Conservation (phyloP, 148 eudicot genomes). For the Simmondsia chinensis region DNA sequence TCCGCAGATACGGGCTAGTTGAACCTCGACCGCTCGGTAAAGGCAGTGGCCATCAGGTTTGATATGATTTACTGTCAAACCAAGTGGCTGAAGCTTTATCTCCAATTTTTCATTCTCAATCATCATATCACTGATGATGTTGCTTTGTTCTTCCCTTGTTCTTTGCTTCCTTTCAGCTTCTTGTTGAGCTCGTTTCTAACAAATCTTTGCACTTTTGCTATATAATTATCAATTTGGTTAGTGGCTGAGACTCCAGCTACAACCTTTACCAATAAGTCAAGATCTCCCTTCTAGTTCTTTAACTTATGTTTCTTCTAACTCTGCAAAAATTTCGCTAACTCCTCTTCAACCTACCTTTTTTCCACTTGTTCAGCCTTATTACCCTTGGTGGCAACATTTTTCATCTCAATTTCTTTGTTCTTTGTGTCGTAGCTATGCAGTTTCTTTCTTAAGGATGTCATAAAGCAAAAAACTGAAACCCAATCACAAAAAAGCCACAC, state of each 20-base stretch:
- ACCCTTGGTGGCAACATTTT: conserved; percentile 78
- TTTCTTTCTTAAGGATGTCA: conserved; percentile 49
- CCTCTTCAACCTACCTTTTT: conserved; percentile 75
- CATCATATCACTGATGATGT: conserved; percentile 31
- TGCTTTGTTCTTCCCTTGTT: conserved; percentile 65
- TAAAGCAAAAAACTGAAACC: background rate
- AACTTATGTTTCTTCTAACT: conserved; percentile 55
- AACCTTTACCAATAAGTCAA: conserved; percentile 54
- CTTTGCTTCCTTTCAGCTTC: conserved; percentile 72
- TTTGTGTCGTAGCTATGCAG: conserved; percentile 36
- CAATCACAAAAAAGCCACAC: background rate
- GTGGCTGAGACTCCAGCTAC: conserved; percentile 60
- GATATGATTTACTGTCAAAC: conserved; percentile 41
- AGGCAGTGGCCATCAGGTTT: conserved; percentile 77
- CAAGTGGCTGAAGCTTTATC: conserved; percentile 52
- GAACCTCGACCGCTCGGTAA: conserved; percentile 68
- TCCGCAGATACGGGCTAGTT: conserved; percentile 30
- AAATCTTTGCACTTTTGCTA: conserved; percentile 56
- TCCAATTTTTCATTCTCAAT: conserved; percentile 45
- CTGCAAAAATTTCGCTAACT: conserved; percentile 38
- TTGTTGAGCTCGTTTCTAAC: conserved; percentile 64
- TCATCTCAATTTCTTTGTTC: conserved; percentile 57
- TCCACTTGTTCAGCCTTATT: conserved; percentile 80
- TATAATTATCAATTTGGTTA: conserved; percentile 33
- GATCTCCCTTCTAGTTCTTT: conserved; percentile 44